Evolutionary conservation across 2,329 filamentous ascomycete genomes (phyloP), one percentile per base, ranked within the genome.

Genomic region (Ascochyta rabiei): DNA sequence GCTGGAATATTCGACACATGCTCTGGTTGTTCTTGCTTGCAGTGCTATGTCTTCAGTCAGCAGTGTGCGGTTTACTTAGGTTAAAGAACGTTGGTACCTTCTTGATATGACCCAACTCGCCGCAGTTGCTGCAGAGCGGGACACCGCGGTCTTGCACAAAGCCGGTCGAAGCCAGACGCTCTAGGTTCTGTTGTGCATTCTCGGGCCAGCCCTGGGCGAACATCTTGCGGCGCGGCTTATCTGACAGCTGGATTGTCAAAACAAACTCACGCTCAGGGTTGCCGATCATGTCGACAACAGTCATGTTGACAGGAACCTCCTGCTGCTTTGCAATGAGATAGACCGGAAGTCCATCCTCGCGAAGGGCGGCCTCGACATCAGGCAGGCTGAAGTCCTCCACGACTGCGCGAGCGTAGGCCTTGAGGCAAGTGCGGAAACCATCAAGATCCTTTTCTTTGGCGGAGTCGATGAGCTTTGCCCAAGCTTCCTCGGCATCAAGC

Each of bases 121-220:
- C 77, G 67, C 88, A 91, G 72, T 88, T 89, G 56, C 54, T 64
- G 74, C 89, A 91, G 58, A 85, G 81, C 0, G 82, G 78, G 30
- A 87, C 71, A 40, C 83, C 82, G 38, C 82, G 80, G 48, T 86
- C 79, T 26, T 88, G 82, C 13, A 85, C 77, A 57, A 88, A 84
- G 4, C 89, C 89, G 39, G 86, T 87, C 58, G 89, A 82, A 2
- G 77, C 75, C n/a, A 91, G 81, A 30, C 89, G 86, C 58, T 79
- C 74, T 3, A 88, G 56, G 62, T 90, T 88, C 66, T 89, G 85
- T 13, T 82, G 82, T 0, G 78, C 67, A 23, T 76, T 76, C 53
- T 80, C 73, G 4, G 88, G 88, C 85, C 86, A 91, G 1, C 77
- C 71, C 1, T 83, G 79, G 18, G 79, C 79, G 71, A 89, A 84